phyloP scores from a whole-genome alignment of 2,329 filamentous ascomycete species.

The Pseudocercospora fuligena region DNA sequence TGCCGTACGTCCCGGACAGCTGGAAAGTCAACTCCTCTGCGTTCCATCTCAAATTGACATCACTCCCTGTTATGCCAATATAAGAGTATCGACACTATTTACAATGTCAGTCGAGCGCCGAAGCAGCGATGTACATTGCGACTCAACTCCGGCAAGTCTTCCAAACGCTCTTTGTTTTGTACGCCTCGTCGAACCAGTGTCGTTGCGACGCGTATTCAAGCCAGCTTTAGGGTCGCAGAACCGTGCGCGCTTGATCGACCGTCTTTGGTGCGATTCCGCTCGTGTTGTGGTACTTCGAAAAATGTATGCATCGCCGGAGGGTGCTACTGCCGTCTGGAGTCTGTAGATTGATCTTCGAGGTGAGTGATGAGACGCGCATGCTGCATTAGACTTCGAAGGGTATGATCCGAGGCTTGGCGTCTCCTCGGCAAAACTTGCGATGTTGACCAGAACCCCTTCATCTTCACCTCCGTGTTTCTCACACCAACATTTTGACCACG shows the following conservation, averaged over 20 bases:
- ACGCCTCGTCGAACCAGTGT: background rate
- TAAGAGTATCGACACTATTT: constrained; percentile 9
- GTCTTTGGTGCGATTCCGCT: background rate
- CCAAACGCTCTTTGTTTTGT: background rate
- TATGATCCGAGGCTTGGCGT: no score
- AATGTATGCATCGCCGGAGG: no score
- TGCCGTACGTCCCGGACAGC: constrained; percentile 16
- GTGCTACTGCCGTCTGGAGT: background rate
- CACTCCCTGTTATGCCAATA: constrained; percentile 4
- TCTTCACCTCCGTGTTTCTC: no score
- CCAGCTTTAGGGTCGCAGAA: background rate
- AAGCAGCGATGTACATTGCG: background rate
- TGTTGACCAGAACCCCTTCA: no score
- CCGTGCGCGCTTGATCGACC: background rate
- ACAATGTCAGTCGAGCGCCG: background rate
- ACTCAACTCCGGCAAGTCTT: background rate
- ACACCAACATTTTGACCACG: no score
- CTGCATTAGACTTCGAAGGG: background rate
- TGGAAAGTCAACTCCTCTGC: constrained; percentile 14
- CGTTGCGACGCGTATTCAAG: background rate
- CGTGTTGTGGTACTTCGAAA: background rate
- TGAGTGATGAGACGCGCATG: background rate
- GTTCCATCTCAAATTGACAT: constrained; percentile 14
- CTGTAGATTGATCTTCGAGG: no score
- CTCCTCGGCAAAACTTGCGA: no score